Conservation (phyloP, 192 early-diverging fungal species). For the Coemansia reversa region DNA sequence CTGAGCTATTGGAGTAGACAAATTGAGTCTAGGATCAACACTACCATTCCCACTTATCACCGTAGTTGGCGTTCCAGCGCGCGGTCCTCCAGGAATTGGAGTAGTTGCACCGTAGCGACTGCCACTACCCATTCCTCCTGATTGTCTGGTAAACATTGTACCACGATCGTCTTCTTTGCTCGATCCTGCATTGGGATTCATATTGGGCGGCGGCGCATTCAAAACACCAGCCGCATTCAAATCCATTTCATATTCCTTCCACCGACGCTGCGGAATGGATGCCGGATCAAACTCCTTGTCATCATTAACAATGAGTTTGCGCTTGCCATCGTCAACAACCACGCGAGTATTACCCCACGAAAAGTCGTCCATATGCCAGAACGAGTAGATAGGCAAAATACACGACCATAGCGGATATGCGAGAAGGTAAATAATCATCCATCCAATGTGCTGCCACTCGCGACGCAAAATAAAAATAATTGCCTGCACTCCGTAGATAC, state of each 20-base stretch:
- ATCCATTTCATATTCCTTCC: slow-evolving; percentile 85
- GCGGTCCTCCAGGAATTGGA: slow-evolving; percentile 18
- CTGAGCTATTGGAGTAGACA: slow-evolving; percentile 44
- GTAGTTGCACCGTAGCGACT: slow-evolving; percentile 13
- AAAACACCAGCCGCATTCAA: slow-evolving; percentile 53
- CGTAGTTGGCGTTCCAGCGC: slow-evolving; percentile 32
- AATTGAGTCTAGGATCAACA: slow-evolving; percentile 30
- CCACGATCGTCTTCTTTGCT: slow-evolving; percentile 40
- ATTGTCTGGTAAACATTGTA: slow-evolving; percentile 30
- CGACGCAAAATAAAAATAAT: slow-evolving; percentile 77
- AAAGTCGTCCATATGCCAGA: slow-evolving; percentile 99
- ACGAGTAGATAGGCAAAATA: slow-evolving; percentile 90
- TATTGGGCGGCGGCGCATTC: slow-evolving; percentile 47
- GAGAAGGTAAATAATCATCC: slow-evolving; percentile 85
- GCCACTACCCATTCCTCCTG: slow-evolving; percentile 20
- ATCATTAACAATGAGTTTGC: slow-evolving; percentile 64
- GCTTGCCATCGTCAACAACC: slow-evolving; percentile 67
- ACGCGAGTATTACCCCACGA: slow-evolving; percentile 97
- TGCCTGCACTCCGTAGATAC: slow-evolving; percentile 86
- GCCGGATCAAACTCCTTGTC: slow-evolving; percentile 84
- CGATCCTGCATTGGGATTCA: slow-evolving; percentile 41
- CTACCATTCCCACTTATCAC: slow-evolving; percentile 22
- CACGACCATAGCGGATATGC: slow-evolving; percentile 91
- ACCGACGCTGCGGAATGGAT: slow-evolving; percentile 81
- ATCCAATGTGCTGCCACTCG: slow-evolving; percentile 77